Base-by-base conservation (phyloP, 495 filamentous ascomycete genomes). In the Penicillium ochrochloron region DNA sequence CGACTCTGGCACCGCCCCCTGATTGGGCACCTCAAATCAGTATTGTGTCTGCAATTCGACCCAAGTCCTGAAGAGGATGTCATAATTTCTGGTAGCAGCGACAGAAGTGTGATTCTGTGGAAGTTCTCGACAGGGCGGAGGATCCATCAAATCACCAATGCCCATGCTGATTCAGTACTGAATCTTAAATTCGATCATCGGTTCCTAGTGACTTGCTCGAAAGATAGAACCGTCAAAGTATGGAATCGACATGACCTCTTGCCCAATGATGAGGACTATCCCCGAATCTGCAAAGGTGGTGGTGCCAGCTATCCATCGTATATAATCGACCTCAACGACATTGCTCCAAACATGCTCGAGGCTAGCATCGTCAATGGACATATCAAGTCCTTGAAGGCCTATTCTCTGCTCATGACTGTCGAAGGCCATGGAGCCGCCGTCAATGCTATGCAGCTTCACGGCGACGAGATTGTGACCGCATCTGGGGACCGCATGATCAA, bases 21-120 rank as follows among this genome's bases (percentile, higher is more conserved):
- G 19, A 66, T 75, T 17, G 93, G 91, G 10, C 95, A 99, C 73
- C 73, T 70, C 7, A 94, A 92, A 23, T 97, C 93, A 31, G 95
- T 99, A 5, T 82, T 98, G 14, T 98, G 96, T 73, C 83, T 99
- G 23, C 95, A 99, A 72, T 99, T 97, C 71, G 96, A 99, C 72
- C 91, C 94, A n/a, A 86, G 89, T 46, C 90, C 92, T 1, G 87
- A 90, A 19, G 90, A 98, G 71, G 94, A 98, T 70, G 80, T 99
- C 39, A 89, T 99, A 60, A 88, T 98, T 21, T 96, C 92, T 6
- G 96, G 94, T 11, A 96, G 94, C 65, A 97, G 93, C 57, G 95
- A 99, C 73, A 89, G 87, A 19, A 86, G 89, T 64, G 87, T 99
- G 59, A 93, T 97, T 56, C 75, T 98, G 2, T 99, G 95, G 95